Percentiles rank a stretch among this genome's conserved stretches.
phyloP scores from a whole-genome alignment of 164 flowering plant species.

The Vitis rotundifolia region DNA sequence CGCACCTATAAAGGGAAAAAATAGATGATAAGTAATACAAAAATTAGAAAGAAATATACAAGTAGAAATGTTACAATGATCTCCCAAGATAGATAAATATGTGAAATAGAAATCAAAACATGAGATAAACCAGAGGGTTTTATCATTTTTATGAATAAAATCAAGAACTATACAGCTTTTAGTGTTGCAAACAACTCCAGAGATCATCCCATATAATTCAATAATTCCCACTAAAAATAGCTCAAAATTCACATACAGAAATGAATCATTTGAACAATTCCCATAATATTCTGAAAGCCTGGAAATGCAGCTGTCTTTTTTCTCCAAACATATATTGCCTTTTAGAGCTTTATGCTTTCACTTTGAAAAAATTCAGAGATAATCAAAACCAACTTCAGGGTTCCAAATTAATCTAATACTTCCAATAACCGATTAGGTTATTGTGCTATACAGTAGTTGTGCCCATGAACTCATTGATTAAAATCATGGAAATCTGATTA shows the following conservation, averaged over 20 bases:
- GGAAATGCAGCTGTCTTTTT: no score
- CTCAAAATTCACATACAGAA: background rate
- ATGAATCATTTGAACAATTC: background rate
- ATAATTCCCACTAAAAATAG: background rate
- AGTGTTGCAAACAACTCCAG: background rate
- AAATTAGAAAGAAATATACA: background rate
- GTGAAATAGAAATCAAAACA: background rate
- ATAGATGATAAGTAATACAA: background rate
- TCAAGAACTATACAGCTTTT: background rate
- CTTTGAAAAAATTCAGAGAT: no score
- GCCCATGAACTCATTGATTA: no score
- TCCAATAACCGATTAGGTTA: no score
- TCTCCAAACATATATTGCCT: no score
- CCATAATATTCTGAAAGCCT: background rate
- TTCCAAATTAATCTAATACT: no score
- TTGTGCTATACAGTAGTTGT: no score
- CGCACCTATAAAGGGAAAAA: slow-evolving; percentile 66
- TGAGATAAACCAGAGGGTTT: background rate
- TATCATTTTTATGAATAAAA: background rate
- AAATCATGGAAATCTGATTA: no score
- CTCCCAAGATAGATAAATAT: no score
- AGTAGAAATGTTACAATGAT: background rate
- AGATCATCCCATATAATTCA: background rate
- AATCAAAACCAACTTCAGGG: no score
- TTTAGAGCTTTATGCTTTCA: no score